Base-by-base conservation (phyloP, 2,329 filamentous ascomycete species). In the Myriosclerotinia curreyana region DNA sequence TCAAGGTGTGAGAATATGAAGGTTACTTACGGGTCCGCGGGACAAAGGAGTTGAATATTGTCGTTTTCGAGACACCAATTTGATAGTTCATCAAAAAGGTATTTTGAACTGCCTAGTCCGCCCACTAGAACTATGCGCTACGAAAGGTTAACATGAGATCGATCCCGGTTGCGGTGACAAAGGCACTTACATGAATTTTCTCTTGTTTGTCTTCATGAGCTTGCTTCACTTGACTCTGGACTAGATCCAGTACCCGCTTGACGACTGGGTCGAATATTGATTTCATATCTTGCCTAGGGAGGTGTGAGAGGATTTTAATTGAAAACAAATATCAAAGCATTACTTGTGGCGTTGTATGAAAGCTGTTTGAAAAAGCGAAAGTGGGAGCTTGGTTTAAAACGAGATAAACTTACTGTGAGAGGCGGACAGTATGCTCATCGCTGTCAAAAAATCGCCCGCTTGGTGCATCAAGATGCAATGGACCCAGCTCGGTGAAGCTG, bases 241-340 rank as follows among this genome's bases (percentile, higher is more conserved):
- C 49, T 38, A 71, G 55, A 20, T 42, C 65, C 15, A 59, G 66
- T 46, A 72, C 65, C 14, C 67, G 44, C 2, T 42, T 14, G 28
- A 71, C 38, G 28, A 71, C 69, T 3, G 70, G 70, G 53, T 71
- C 69, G 31, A 72, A 71, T 36, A 71, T 51, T 0, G 5, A 53
- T n/a, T 71, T 49, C 61, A 71, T 71, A 12, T 71, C 68, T 1
- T 64, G 31, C 14, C 71, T 70, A 55, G 15, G 52, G 11, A 25
- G 2, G 42, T 44, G 36, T 44, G 5, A 56, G 17, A n/a, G 31
- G 0, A 1, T 28, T n/a, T 11, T 1, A 22, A 55, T n/a, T 7
- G 6, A 15, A 15, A 20, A 31, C 1, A 5, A 12, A n/a, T 28
- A 11, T 31, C 15, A 2, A 28, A 44, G 17, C 3, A 2, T 44